These are phyloP conservation scores for Lactarius akahatsu DNA, from an alignment of 768 basidiomycete genomes.

Conservation along the genomic window DNA sequence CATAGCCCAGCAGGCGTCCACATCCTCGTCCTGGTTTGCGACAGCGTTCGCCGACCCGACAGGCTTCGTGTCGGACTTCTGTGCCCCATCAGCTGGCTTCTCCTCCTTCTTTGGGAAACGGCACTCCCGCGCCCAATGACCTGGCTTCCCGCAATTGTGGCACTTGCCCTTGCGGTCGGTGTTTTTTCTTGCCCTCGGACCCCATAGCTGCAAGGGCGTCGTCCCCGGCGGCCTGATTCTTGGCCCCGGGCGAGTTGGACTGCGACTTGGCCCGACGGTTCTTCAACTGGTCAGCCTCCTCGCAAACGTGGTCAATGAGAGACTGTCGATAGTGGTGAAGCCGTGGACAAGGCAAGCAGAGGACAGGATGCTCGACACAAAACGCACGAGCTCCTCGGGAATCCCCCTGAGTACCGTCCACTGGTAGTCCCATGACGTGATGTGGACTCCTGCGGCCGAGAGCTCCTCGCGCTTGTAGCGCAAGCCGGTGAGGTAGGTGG, in stretches of 20 bases:
- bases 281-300: not conserved
- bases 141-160: too few species aligned
- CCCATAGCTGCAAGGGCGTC: not conserved
- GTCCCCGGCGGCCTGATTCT: not conserved
- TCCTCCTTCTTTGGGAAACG: too few species aligned
- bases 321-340: not conserved
- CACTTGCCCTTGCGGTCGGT: too few species aligned
- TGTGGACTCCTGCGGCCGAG: not conserved
- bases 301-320: not conserved
- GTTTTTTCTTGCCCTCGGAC: not conserved
- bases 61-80: too few species aligned
- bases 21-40: too few species aligned
- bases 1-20: too few species aligned
- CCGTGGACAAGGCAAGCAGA: not conserved
- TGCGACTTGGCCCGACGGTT: not conserved
- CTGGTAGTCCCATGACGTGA: not conserved
- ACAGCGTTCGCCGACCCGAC: too few species aligned
- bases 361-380: not conserved
- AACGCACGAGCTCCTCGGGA: not conserved
- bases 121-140: too few species aligned
- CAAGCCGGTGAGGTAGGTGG: not conserved
- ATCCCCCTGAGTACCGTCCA: not conserved
- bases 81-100: too few species aligned
- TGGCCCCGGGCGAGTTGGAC: not conserved
- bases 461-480: not conserved